Evolutionary conservation across 257 asterid species (phyloP), one percentile per base, ranked within the genome.

Genomic region (Solanum pennellii): DNA sequence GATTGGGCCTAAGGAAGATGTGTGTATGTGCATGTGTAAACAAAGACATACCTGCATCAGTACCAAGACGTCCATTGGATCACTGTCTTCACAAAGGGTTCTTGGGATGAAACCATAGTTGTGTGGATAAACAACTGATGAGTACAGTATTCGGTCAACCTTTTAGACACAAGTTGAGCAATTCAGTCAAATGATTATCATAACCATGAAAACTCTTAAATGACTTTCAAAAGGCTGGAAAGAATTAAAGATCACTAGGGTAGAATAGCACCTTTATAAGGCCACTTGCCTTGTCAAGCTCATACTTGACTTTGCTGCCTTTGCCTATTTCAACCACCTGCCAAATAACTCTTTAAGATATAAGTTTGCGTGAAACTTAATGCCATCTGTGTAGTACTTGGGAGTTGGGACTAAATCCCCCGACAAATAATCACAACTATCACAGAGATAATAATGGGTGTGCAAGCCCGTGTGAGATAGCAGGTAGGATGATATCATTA

Each of bases 91-190:
- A 65, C 98, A 96, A 82, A 96, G 91, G 83, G 98, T 96, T 75
- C 99, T 90, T 23, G 99, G 98, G 77, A 96, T 92, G 94, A 95
- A 96, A 7, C 99, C 99, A 25, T 96, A 96, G 95, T 96, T 96
- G 92, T 95, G 99, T 71, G 98, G 98, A 92, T 95, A 96, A 25
- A 96, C 99, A 75, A 96, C 99, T 14, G 99, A 96, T 31, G 99
- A 96, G 94, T 96, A 96, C 7, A 96, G 96, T 84, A 96, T 87
- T 83, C 99, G 92, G 86, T 96, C 98, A 84, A 96, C 98, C 98
- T 96, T 92, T 35, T 37, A 56, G 31, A 31, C 44, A 27, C 68
- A 80, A 80, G 10, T 16, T 47, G 29, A 10, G 85, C 39, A 15
- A 80, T 29, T 49, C 5, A 18, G 29, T 3, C 4, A 0, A 80